These are phyloP conservation scores for Taphrina betulina DNA, from an alignment of 1,139 yeast genomes.

Conservation along the genomic window DNA sequence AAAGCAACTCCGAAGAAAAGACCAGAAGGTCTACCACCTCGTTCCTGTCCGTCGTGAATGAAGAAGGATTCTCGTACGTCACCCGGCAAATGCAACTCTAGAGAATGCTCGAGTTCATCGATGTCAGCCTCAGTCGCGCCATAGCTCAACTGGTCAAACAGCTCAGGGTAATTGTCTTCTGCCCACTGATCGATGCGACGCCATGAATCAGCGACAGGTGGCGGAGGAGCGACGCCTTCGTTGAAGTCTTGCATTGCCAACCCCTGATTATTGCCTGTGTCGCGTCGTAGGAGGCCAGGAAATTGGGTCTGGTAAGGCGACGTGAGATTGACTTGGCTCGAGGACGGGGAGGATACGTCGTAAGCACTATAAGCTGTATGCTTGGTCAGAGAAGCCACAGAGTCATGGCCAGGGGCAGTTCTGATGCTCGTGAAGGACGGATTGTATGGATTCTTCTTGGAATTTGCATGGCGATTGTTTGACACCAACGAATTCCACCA, in stretches of 20 bases:
- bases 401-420: slow-evolving; percentile 20
- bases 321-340: slow-evolving; percentile 20
- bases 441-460: slow-evolving; percentile 15
- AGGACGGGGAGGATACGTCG: slow-evolving; percentile 7
- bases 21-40: slow-evolving; percentile 74
- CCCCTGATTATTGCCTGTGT: slow-evolving; percentile 16
- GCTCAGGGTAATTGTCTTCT: slow-evolving; percentile 75
- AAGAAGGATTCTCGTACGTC: slow-evolving; percentile 75
- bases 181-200: slow-evolving; percentile 69
- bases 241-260: slow-evolving; percentile 53
- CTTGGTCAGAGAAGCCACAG: slow-evolving; percentile 19
- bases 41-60: slow-evolving; percentile 78
- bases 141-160: slow-evolving; percentile 65
- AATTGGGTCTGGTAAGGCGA: slow-evolving; percentile 7
- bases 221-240: slow-evolving; percentile 63
- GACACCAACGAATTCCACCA: slow-evolving; percentile 31
- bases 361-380: slow-evolving; percentile 13
- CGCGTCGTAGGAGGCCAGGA: slow-evolving; percentile 9
- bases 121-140: slow-evolving; percentile 75
- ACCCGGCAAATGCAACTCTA: slow-evolving; percentile 63
- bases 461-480: slow-evolving; percentile 29
- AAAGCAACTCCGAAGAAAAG: slow-evolving; percentile 68
- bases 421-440: slow-evolving; percentile 31
- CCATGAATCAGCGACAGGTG: slow-evolving; percentile 71
- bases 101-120: slow-evolving; percentile 71